Conservation (phyloP, 2,329 filamentous ascomycete species). For the Tolypocladium pustulatum region DNA sequence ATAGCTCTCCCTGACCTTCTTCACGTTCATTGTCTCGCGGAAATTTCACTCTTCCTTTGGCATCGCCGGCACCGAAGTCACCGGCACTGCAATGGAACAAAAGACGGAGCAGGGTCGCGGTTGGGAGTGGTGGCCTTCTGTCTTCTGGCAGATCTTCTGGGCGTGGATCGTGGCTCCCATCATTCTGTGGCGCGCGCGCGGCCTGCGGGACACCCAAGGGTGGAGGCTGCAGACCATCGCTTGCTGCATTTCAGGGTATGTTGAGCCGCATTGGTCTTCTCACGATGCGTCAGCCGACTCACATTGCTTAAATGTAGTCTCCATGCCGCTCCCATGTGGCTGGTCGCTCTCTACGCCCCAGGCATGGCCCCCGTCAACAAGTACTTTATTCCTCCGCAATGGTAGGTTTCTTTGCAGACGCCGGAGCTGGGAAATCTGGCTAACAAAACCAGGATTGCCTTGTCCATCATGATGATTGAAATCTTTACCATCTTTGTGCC, state of each 20-base stretch:
- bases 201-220: conserved; percentile 53
- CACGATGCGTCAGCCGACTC: neutral
- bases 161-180: conserved; percentile 50
- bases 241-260: conserved; percentile 35
- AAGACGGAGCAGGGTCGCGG: conserved; percentile 37
- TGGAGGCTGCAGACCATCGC: conserved; percentile 54
- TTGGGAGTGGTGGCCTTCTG: conserved; percentile 60
- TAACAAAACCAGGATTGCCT: conserved; percentile 31
- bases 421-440: neutral
- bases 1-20: conserved; percentile 45
- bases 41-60: conserved; percentile 55
- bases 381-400: conserved; percentile 50
- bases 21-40: conserved; percentile 53
- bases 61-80: conserved; percentile 50
- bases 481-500: conserved; percentile 54
- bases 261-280: neutral
- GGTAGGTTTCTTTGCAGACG: conserved; percentile 30
- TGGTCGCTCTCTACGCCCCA: conserved; percentile 45
- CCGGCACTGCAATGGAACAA: conserved; percentile 40
- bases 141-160: conserved; percentile 56
- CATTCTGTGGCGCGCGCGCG: conserved; percentile 50
- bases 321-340: conserved; percentile 57
- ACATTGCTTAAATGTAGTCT: conserved; percentile 29
- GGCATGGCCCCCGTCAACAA: conserved; percentile 40
- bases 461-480: conserved; percentile 53